Conservation (phyloP, 345 rosid species). For the Eucalyptus rudis region DNA sequence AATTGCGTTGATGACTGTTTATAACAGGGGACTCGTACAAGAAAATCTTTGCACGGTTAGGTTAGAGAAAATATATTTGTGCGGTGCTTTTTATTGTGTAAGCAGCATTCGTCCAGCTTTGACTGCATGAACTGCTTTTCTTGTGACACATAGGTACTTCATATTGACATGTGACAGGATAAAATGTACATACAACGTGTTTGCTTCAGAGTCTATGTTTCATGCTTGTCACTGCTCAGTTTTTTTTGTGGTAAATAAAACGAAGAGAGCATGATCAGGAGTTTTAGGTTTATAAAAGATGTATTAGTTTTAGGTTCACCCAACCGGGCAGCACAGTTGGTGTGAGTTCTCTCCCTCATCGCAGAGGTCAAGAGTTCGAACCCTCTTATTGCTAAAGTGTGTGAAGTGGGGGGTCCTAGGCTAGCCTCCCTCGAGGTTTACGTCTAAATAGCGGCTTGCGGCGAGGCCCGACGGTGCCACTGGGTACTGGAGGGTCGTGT, state of each 20-base stretch:
- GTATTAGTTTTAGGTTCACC: background rate
- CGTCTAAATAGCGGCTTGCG: too few relatives aligned
- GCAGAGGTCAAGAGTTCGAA: accelerated
- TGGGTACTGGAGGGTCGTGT: too few relatives aligned
- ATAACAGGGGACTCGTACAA: background rate
- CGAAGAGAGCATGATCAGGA: background rate
- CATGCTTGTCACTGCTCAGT: background rate
- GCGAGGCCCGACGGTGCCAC: too few relatives aligned
- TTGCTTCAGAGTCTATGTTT: background rate
- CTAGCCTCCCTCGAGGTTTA: too few relatives aligned
- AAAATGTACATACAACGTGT: background rate
- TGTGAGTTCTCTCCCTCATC: too few relatives aligned
- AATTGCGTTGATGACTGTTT: too few relatives aligned
- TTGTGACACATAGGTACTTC: background rate
- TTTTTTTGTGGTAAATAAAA: background rate
- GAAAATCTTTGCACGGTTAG: background rate
- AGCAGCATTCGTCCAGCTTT: background rate
- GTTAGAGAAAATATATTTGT: background rate
- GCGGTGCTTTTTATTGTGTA: background rate
- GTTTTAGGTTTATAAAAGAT: background rate
- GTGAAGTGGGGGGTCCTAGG: too few relatives aligned
- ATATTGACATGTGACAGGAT: background rate
- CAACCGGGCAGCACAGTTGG: accelerated
- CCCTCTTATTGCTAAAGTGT: too few relatives aligned
- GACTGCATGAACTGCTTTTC: background rate